phyloP scores from a whole-genome alignment of 352 stramenopile species.

The Phytophthora parvispora region DNA sequence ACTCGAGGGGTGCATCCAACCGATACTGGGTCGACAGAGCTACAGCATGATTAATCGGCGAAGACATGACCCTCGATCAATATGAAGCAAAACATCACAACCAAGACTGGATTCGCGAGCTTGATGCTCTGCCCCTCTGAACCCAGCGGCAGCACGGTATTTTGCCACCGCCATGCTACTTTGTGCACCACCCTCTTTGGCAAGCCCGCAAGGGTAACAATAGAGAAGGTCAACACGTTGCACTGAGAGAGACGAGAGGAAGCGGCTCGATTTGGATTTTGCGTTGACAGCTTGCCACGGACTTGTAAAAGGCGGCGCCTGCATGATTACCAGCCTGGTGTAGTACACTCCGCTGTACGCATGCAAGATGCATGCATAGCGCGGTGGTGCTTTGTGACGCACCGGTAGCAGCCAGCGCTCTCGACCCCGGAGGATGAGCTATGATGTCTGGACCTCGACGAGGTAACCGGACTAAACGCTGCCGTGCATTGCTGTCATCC shows the following conservation, averaged over 20 bases:
- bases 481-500: too few species aligned
- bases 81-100: too few species aligned
- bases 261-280: slow-evolving; percentile 20
- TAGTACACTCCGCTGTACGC: neutral
- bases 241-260: slow-evolving; percentile 11
- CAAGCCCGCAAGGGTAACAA: too few species aligned
- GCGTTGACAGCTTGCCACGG: neutral
- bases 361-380: neutral
- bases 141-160: too few species aligned
- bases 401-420: neutral
- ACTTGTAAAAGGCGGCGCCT: slow-evolving; percentile 2
- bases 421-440: slow-evolving; percentile 11
- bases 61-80: too few species aligned
- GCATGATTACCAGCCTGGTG: neutral
- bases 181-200: neutral
- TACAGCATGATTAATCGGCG: too few species aligned
- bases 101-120: too few species aligned
- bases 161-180: neutral
- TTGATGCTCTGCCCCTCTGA: too few species aligned
- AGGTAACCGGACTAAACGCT: slow-evolving; percentile 9
- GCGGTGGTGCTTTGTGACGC: slow-evolving; percentile 9
- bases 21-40: too few species aligned
- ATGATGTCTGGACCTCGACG: neutral
- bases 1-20: too few species aligned
- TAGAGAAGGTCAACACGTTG: slow-evolving; percentile 6